Evolutionary conservation across 306 rosid species (phyloP).

Genomic region (Pterocarpus santalinus): DNA sequence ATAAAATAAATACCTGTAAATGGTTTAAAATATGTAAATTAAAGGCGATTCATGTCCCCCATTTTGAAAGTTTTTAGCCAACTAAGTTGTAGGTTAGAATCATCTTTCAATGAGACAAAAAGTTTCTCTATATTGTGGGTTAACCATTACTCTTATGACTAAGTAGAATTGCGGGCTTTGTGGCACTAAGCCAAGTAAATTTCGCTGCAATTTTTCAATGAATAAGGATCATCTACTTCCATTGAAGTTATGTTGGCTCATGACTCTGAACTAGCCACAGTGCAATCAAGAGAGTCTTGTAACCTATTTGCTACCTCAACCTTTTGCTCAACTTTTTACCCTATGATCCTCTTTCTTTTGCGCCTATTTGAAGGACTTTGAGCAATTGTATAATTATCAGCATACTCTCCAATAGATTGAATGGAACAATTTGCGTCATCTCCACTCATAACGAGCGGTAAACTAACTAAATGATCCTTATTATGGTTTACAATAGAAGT

Average conservation of each 20-base stretch:
- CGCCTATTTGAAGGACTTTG: not conserved
- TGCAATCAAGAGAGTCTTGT: not conserved
- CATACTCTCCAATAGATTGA: not conserved
- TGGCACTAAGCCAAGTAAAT: not conserved
- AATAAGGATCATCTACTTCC: not conserved
- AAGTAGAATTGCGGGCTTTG: not conserved
- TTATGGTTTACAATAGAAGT: no score
- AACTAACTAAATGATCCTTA: no score
- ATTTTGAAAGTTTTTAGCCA: no score
- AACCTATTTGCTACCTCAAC: not conserved
- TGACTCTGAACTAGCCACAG: not conserved
- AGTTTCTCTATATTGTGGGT: not conserved
- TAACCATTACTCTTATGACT: not conserved
- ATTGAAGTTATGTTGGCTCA: not conserved
- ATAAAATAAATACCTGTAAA: no score
- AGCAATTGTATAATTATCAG: no score
- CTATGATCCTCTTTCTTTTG: no score
- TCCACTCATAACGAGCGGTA: not conserved
- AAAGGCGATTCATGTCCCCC: not conserved
- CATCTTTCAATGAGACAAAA: not conserved
- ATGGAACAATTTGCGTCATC: not conserved
- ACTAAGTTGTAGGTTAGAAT: not conserved
- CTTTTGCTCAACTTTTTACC: not conserved
- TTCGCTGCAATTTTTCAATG: not conserved
- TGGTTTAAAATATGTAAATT: no score